These are phyloP conservation scores for Alternaria conjuncta DNA, from an alignment of 2,329 filamentous ascomycete species.

Conservation along the genomic window DNA sequence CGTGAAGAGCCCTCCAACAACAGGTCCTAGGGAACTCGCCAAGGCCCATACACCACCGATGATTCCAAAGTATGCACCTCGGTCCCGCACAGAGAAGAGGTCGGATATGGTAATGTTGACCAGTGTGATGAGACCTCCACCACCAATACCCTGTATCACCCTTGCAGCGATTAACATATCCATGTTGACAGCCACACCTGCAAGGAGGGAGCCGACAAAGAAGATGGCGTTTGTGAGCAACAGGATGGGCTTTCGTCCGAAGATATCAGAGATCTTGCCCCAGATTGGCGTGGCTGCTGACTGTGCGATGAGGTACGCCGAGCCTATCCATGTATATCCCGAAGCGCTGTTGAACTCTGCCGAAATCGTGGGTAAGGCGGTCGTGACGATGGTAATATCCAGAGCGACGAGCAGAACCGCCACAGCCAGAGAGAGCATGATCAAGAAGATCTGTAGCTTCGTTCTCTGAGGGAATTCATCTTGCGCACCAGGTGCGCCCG, in stretches of 20 bases:
- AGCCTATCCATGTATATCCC: constrained; percentile 62
- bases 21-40: constrained; percentile 69
- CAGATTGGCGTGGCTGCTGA: constrained; percentile 62
- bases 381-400: constrained; percentile 69
- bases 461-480: constrained; percentile 42
- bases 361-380: constrained; percentile 66
- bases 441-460: constrained; percentile 54
- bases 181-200: constrained; percentile 63
- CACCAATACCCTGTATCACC: constrained; percentile 68
- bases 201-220: constrained; percentile 67
- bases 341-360: constrained; percentile 58
- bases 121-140: constrained; percentile 68
- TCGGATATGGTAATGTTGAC: constrained; percentile 70
- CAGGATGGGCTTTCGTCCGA: constrained; percentile 68
- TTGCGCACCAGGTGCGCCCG: constrained; percentile 20
- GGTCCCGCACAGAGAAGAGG: constrained; percentile 65
- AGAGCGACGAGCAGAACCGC: constrained; percentile 66
- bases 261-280: constrained; percentile 72
- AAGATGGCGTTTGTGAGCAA: constrained; percentile 67
- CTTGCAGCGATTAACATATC: constrained; percentile 68
- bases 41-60: constrained; percentile 72
- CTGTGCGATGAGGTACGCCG: constrained; percentile 58
- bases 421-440: constrained; percentile 59
- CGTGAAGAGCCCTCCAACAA: constrained; percentile 72
- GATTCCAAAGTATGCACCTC: constrained; percentile 68